Evolutionary conservation across 2,329 filamentous ascomycete genomes (phyloP).

Genomic region (Scopulariopsis brevicaulis): DNA sequence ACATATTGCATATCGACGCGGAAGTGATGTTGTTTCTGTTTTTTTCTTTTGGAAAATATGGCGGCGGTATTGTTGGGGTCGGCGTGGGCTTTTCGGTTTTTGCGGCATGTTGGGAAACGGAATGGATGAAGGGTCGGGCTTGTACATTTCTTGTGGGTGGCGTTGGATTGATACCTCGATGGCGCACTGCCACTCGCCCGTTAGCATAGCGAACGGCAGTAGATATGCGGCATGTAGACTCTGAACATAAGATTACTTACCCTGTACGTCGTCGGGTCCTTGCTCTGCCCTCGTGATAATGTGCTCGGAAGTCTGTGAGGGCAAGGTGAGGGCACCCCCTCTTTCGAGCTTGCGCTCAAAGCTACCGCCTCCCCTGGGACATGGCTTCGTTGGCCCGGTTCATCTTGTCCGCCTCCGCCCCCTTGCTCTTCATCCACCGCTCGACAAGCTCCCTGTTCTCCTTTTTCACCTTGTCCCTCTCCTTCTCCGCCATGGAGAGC

Average conservation of each 20-base stretch:
- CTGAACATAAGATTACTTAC: neutral
- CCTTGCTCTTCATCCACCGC: conserved; percentile 84
- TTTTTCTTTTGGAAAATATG: neutral
- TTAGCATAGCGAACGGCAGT: neutral
- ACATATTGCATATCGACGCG: conserved; percentile 83
- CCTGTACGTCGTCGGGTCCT: neutral
- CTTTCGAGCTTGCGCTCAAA: neutral
- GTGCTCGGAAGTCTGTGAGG: neutral
- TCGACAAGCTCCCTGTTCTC: conserved; percentile 87
- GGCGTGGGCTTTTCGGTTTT: neutral
- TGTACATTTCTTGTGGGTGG: neutral
- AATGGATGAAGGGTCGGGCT: neutral
- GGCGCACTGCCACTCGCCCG: neutral
- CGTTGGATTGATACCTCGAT: neutral
- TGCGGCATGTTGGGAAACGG: neutral
- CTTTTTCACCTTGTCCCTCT: conserved; percentile 56
- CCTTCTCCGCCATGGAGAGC: conserved; percentile 74
- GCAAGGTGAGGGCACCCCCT: neutral
- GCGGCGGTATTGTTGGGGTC: too few relatives aligned
- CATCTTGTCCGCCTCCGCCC: conserved; percentile 77
- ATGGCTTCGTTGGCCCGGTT: conserved; percentile 51
- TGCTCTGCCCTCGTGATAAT: neutral
- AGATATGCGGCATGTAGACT: conserved; percentile 1
- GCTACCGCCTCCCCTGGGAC: conserved; percentile 17
- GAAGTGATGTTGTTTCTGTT: conserved; percentile 29